Conservation (phyloP, 2,329 filamentous ascomycete species). For the Pyrenophora graminea region DNA sequence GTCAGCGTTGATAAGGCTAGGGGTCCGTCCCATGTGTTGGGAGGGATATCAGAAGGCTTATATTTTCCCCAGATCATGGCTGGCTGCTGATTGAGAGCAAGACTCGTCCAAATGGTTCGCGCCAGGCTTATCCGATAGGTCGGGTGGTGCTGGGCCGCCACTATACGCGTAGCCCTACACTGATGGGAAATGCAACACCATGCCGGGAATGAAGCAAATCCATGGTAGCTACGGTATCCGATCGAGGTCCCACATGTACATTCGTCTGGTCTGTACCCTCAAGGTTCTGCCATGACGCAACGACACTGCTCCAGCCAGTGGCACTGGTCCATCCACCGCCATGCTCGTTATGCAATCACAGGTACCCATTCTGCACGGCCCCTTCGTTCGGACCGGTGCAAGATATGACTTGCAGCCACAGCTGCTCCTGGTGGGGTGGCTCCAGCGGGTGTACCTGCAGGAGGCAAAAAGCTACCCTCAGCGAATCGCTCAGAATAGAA, state of each 20-base stretch:
- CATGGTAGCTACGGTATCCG: neutral
- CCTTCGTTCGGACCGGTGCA: slow-evolving; percentile 9
- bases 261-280: neutral
- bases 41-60: slow-evolving; percentile 31
- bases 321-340: neutral
- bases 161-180: slow-evolving; percentile 4
- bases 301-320: neutral
- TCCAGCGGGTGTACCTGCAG: slow-evolving; percentile 41
- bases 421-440: slow-evolving; percentile 24
- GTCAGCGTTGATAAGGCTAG: slow-evolving; percentile 33
- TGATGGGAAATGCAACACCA: slow-evolving; percentile 3
- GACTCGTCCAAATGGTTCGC: slow-evolving; percentile 10
- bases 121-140: slow-evolving; percentile 1
- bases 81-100: slow-evolving; percentile 27
- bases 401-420: slow-evolving; percentile 23
- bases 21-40: slow-evolving; percentile 25
- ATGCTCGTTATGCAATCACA: slow-evolving; percentile 6
- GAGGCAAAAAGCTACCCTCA: slow-evolving; percentile 25
- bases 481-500: slow-evolving; percentile 23
- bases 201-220: neutral
- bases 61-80: slow-evolving; percentile 30
- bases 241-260: neutral
- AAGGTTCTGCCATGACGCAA: neutral
- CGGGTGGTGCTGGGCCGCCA: slow-evolving; percentile 11
- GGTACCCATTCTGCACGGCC: slow-evolving; percentile 10